A percentile compares a stretch with the other conserved stretches of the same genome.
Evolutionary conservation across 2,329 filamentous ascomycete genomes (phyloP).

Genomic region (Colletotrichum sp.): DNA sequence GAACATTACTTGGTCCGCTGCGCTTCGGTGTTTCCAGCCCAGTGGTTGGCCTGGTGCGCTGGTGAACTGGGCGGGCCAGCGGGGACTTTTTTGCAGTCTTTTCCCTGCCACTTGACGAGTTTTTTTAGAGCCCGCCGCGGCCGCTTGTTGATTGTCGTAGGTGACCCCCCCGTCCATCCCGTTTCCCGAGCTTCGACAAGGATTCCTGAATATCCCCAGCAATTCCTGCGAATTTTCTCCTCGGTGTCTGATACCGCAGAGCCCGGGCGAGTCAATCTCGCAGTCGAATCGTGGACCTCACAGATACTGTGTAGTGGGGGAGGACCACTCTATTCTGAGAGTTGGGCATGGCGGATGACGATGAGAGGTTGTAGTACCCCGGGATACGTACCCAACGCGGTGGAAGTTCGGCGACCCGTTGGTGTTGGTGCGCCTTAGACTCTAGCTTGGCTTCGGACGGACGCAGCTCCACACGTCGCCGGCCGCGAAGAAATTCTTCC

Average conservation of each 20-base stretch:
- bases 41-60: neutral
- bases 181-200: neutral
- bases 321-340: neutral
- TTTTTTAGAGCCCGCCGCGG: neutral
- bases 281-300: neutral
- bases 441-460: neutral
- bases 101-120: neutral
- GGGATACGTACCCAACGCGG: conserved; percentile 5
- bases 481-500: conserved; percentile 7
- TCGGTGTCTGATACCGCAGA: conserved; percentile 11
- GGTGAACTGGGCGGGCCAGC: neutral
- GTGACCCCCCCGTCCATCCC: neutral
- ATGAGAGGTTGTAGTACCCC: neutral
- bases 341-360: neutral
- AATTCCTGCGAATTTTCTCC: neutral
- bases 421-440: neutral
- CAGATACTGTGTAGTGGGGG: neutral
- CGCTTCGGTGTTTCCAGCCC: neutral
- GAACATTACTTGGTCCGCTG: conserved; percentile 18
- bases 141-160: neutral
- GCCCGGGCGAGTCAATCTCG: neutral
- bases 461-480: neutral
- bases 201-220: neutral
- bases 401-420: conserved; percentile 1
- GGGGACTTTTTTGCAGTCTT: neutral